These are phyloP conservation scores for Wickerhamomyces tratensis DNA, from an alignment of 805 yeast genomes.

Conservation along the genomic window DNA sequence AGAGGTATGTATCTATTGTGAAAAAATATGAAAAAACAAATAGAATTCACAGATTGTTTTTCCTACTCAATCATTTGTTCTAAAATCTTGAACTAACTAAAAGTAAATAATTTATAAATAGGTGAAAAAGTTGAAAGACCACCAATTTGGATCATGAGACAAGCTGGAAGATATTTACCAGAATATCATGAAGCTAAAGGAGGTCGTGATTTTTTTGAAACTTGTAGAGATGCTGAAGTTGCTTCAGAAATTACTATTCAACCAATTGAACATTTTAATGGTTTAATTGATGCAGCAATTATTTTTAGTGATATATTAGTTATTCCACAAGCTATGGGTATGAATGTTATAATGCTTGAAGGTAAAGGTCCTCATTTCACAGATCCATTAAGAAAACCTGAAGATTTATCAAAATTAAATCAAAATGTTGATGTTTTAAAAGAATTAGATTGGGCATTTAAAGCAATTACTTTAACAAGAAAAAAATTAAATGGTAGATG, in stretches of 20 bases:
- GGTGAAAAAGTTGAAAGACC: conserved; percentile 88
- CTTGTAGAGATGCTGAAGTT: conserved; percentile 90
- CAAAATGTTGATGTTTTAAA: conserved; percentile 62
- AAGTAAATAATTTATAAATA: conserved; percentile 10
- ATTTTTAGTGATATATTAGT: conserved; percentile 93
- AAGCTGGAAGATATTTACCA: conserved; percentile 90
- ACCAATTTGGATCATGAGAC: conserved; percentile 97
- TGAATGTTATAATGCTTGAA: conserved; percentile 87
- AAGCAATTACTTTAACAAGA: conserved; percentile 89
- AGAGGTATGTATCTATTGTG: conserved; percentile 32
- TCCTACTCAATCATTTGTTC: too few species aligned
- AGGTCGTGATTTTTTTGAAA: conserved; percentile 80
- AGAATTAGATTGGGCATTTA: conserved; percentile 89
- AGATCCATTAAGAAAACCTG: conserved; percentile 70
- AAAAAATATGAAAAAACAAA: too few species aligned
- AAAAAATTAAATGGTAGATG: conserved; percentile 79
- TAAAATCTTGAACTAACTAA: background rate
- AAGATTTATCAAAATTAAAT: conserved; percentile 50
- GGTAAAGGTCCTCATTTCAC: conserved; percentile 93
- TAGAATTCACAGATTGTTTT: too few species aligned
- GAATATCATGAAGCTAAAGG: conserved; percentile 89
- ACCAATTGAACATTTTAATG: conserved; percentile 84
- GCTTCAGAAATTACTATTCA: conserved; percentile 94
- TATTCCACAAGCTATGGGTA: conserved; percentile 97
- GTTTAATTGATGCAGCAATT: conserved; percentile 91